A percentile compares a stretch with the other conserved stretches of the same genome.
Evolutionary conservation across 2,329 filamentous ascomycete genomes (phyloP).

Genomic region (Amphichorda felina): DNA sequence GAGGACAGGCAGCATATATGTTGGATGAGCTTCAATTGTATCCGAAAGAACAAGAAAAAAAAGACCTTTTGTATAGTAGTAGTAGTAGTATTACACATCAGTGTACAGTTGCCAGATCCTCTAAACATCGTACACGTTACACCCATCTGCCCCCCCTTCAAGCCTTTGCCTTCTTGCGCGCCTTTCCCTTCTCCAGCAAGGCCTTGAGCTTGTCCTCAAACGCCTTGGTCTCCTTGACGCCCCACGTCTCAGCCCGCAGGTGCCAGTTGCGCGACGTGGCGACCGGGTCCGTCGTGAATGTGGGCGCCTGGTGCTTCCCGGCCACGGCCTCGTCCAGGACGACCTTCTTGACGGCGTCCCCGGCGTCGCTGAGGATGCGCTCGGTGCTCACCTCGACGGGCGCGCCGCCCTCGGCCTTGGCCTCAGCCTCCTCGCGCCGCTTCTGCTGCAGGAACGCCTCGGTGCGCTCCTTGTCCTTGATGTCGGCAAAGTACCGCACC

Average conservation of each 20-base stretch:
- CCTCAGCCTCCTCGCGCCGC: conserved; percentile 7
- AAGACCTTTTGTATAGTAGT: conserved; percentile 2
- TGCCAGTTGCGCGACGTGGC: conserved; percentile 23
- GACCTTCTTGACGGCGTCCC: conserved; percentile 19
- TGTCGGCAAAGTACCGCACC: conserved; percentile 19
- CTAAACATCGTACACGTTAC: neutral
- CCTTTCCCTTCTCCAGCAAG: conserved; percentile 12
- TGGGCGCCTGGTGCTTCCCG: conserved; percentile 23
- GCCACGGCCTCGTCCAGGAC: conserved; percentile 19
- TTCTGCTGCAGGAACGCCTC: conserved; percentile 17
- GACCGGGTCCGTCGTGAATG: conserved; percentile 18
- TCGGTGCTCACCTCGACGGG: conserved; percentile 6
- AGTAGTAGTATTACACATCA: conserved; percentile 6
- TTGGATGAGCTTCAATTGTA: no score
- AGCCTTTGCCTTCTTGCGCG: conserved; percentile 6
- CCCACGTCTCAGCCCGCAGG: conserved; percentile 23
- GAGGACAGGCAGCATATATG: no score
- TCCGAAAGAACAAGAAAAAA: neutral
- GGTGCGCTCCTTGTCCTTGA: conserved; percentile 13
- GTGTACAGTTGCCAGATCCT: conserved; percentile 1
- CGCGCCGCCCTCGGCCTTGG: conserved; percentile 7
- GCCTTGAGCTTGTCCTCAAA: conserved; percentile 27
- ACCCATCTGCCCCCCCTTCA: neutral
- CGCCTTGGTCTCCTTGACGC: conserved; percentile 15
- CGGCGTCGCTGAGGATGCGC: conserved; percentile 17